Evolutionary conservation across 2,329 filamentous ascomycete species (phyloP).

Genomic region (Fusarium tupiense): DNA sequence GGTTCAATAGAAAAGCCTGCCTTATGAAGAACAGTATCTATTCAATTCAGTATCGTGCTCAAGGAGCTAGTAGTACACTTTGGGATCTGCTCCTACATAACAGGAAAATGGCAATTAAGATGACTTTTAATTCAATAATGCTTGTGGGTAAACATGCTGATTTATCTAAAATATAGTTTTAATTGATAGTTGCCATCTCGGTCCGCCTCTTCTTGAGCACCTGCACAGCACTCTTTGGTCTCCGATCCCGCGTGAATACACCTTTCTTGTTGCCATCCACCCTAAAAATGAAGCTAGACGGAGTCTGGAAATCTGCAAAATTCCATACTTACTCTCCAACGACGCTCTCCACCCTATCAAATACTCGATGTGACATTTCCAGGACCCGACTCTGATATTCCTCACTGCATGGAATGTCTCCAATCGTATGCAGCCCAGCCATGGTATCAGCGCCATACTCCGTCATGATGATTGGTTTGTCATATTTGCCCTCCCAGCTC

Average conservation of each 20-base stretch:
- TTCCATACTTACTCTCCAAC: constrained; percentile 32
- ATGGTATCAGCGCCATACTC: background rate
- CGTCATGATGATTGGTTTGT: background rate
- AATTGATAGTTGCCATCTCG: background rate
- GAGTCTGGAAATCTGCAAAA: constrained; percentile 30
- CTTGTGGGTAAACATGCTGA: too few species aligned
- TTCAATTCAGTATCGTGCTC: background rate
- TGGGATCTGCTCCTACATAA: too few species aligned
- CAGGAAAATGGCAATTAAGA: too few species aligned
- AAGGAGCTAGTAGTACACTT: background rate
- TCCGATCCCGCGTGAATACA: constrained; percentile 23
- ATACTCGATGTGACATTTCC: constrained; percentile 29
- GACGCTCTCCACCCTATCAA: constrained; percentile 26
- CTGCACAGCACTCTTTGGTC: constrained; percentile 13
- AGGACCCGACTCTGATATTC: constrained; percentile 23
- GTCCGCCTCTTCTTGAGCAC: constrained; percentile 13
- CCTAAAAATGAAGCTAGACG: constrained; percentile 18
- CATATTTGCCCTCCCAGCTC: background rate
- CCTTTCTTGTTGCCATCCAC: constrained; percentile 36
- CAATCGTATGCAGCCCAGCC: constrained; percentile 1
- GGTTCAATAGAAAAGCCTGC: too few species aligned
- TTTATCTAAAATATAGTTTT: background rate
- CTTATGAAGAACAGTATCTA: fast-evolving
- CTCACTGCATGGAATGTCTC: constrained; percentile 32
- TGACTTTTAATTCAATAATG: too few species aligned